phyloP scores from a whole-genome alignment of 805 yeast species.

The Myxozyma lipomycoides region DNA sequence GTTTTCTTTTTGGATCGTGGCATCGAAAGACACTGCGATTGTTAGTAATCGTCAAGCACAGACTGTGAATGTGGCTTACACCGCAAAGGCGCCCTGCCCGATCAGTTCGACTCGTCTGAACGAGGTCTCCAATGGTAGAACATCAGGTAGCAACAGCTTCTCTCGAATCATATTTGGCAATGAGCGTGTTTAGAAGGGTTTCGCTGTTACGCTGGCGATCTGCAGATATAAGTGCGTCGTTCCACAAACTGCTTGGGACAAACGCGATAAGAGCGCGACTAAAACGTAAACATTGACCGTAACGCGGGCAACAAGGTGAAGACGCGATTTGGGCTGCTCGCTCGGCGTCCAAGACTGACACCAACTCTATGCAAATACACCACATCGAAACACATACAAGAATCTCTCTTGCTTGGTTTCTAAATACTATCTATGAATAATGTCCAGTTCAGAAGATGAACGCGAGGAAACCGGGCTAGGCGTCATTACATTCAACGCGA shows the following conservation, averaged over 20 bases:
- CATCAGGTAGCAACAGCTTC: constrained; percentile 1
- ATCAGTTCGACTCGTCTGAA: background rate
- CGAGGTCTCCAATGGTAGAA: background rate
- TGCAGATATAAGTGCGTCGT: too few relatives aligned
- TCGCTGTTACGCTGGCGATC: too few relatives aligned
- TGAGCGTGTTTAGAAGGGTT: too few relatives aligned
- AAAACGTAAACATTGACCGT: background rate
- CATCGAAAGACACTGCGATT: background rate
- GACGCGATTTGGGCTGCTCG: too few relatives aligned
- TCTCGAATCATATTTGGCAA: constrained; percentile 33
- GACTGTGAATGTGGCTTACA: background rate
- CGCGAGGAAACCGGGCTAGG: background rate
- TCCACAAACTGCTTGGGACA: too few relatives aligned
- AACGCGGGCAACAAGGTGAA: too few relatives aligned
- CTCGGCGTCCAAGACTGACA: too few relatives aligned
- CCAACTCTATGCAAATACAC: too few relatives aligned
- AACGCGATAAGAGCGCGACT: too few relatives aligned
- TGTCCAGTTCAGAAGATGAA: background rate
- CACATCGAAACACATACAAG: too few relatives aligned
- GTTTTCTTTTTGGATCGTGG: background rate
- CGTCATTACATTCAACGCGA: constrained; percentile 16
- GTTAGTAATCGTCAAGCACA: background rate
- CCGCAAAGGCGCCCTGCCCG: background rate
- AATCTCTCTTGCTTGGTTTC: too few relatives aligned
- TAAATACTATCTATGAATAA: too few relatives aligned